Evolutionary conservation across 2,329 filamentous ascomycete genomes (phyloP).

Genomic region (Dactylellina cionopaga): DNA sequence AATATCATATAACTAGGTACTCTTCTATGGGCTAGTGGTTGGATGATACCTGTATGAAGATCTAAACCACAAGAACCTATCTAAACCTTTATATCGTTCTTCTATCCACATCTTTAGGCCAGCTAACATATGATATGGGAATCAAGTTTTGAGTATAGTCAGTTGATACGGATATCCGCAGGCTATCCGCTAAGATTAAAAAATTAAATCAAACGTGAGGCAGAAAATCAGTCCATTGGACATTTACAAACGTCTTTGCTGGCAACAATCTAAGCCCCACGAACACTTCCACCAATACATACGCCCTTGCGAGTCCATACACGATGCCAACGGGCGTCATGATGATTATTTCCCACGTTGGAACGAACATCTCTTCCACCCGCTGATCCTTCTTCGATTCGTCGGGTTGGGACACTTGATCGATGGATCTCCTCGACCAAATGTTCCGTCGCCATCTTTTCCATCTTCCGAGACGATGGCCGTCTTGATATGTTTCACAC

Average conservation of each 20-base stretch:
- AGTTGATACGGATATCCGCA: no score
- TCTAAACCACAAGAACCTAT: no score
- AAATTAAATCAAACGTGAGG: slow-evolving; percentile 53
- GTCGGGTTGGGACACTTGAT: not conserved
- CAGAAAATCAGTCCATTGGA: slow-evolving; percentile 53
- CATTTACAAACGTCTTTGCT: slow-evolving; percentile 19
- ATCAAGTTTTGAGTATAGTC: no score
- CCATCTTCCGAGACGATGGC: not conserved
- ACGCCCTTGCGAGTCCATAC: slow-evolving; percentile 32
- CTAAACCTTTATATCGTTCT: no score
- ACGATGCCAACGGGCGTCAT: slow-evolving; percentile 6
- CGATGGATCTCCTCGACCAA: no score
- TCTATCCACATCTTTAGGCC: no score
- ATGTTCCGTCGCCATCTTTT: no score
- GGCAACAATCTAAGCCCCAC: slow-evolving; percentile 40
- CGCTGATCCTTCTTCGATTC: not conserved
- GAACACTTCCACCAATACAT: slow-evolving; percentile 45
- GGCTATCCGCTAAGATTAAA: no score
- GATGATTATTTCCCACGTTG: not conserved
- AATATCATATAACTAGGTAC: no score
- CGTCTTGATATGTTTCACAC: not conserved
- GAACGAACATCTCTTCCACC: not conserved
- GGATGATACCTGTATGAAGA: no score
- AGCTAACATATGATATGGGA: no score
- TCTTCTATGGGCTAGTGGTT: no score